Evolutionary conservation across 2,329 filamentous ascomycete species (phyloP), one percentile per base, ranked within the genome.

Genomic region (Phoma sp.): DNA sequence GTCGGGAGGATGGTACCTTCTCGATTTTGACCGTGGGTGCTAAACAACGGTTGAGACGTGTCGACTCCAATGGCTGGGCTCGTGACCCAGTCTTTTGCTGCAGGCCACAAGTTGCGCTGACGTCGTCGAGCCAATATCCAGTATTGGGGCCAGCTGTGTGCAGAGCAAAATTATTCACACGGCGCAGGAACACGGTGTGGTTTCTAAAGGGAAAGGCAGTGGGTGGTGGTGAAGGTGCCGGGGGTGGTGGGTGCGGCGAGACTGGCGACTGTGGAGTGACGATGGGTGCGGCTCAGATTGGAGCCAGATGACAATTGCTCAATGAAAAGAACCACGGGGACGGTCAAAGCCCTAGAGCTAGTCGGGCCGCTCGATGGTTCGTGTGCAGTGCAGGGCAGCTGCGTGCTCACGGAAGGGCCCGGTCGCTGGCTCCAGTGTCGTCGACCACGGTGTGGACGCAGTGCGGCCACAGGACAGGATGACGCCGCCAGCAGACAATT

Each of bases 131-230:
- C 33, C 23, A 65, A 24, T 42, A 42, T 33, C 25, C 48, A 29
- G 13, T 57, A 54, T 63, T 60, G 64, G 61, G 48, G 60, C 55
- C 51, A 36, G 66, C 68, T 43, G 41, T 39, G 14, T 39, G 18
- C 42, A 25, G 45, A 52, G 39, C 14, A 47, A 18, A 9, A 29
- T 54, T 64, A 65, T 60, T 58, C 59, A n/a, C 10, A 11, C 13
- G 32, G 32, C 32, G 32, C 13, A 13, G 32, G 32, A 13, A 2
- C 7, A n/a, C 32, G 4, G 4, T 1, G 32, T 11, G 7, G 10
- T 33, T n/a, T 33, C 13, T 11, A 11, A 13, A 11, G 32, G 13
- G 4, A 11, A 30, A 48, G 35, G 7, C n/a, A 11, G n/a, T 24
- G 39, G 22, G 8, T 27, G 40, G 30, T 37, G 22, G 14, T 27